A percentile compares a stretch with the other conserved stretches of the same genome.
These are phyloP conservation scores for Arachnomyces sp. DNA, from an alignment of 2,329 filamentous ascomycete genomes.

Conservation along the genomic window DNA sequence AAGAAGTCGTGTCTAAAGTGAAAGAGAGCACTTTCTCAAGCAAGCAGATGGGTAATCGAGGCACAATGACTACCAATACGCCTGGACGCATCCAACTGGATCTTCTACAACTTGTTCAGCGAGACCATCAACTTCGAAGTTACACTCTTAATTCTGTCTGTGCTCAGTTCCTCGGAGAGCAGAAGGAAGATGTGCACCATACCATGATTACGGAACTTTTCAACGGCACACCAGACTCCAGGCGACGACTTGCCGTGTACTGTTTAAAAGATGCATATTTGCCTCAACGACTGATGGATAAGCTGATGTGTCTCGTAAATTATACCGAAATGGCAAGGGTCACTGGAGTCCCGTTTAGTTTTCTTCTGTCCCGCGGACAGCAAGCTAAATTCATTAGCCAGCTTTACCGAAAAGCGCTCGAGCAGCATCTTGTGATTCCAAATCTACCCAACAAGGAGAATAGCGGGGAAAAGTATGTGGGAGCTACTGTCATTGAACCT, in stretches of 20 bases:
- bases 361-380: conserved; percentile 80
- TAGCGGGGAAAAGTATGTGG: conserved; percentile 86
- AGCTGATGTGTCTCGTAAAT: conserved; percentile 95
- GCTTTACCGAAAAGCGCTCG: conserved; percentile 85
- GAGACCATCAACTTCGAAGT: conserved; percentile 89
- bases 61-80: conserved; percentile 89
- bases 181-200: conserved; percentile 97
- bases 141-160: conserved; percentile 97
- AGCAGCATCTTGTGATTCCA: conserved; percentile 90
- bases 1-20: conserved; percentile 59
- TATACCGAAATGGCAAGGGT: conserved; percentile 99
- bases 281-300: conserved; percentile 90
- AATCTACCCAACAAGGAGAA: conserved; percentile 62
- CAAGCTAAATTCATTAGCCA: conserved; percentile 98
- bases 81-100: conserved; percentile 91
- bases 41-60: conserved; percentile 96
- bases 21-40: conserved; percentile 85
- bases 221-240: conserved; percentile 89
- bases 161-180: conserved; percentile 88
- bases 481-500: conserved; percentile 95
- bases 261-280: conserved; percentile 97
- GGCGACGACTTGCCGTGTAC: conserved; percentile 85
- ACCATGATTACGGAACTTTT: conserved; percentile 99
- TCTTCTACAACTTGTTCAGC: conserved; percentile 85
- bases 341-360: conserved; percentile 96